A percentile compares a stretch with the other conserved stretches of the same genome.
phyloP scores from a whole-genome alignment of 2,329 filamentous ascomycete species.

The Xylaria sp. region DNA sequence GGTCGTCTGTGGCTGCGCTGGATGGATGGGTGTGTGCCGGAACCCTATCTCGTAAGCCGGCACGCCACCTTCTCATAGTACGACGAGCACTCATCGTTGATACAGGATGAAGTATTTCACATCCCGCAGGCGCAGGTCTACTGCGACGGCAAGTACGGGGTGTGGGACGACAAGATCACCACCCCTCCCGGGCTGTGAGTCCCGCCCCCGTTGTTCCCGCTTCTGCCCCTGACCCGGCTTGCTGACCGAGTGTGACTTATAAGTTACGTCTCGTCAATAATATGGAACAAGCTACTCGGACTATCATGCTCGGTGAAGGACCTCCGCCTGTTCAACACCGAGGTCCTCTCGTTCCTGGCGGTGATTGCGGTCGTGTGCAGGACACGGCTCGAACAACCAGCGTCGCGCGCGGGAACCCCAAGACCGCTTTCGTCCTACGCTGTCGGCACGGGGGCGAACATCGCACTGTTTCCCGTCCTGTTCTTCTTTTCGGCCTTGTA shows the following conservation, averaged over 20 bases:
- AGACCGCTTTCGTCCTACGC: constrained; percentile 43
- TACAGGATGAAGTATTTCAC: constrained; percentile 87
- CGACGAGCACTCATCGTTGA: neutral
- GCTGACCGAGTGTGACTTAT: constrained; percentile 17
- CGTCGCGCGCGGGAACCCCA: constrained; percentile 10
- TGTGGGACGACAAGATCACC: constrained; percentile 97
- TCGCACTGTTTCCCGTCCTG: constrained; percentile 82
- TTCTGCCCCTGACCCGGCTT: too few relatives aligned
- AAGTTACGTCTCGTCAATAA: constrained; percentile 45
- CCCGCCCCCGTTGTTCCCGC: constrained; percentile 24
- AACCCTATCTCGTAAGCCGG: constrained; percentile 55
- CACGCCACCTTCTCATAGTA: neutral
- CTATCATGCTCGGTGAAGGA: constrained; percentile 44
- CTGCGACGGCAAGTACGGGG: constrained; percentile 70
- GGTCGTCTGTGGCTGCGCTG: constrained; percentile 43
- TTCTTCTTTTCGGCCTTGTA: constrained; percentile 97
- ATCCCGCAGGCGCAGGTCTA: constrained; percentile 90
- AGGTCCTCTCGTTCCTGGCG: constrained; percentile 47
- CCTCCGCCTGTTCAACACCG: constrained; percentile 54
- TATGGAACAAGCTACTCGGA: constrained; percentile 39
- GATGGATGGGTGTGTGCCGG: constrained; percentile 47
- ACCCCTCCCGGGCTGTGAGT: constrained; percentile 85
- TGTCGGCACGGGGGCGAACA: constrained; percentile 72
- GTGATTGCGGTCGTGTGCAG: constrained; percentile 56
- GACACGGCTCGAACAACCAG: constrained; percentile 42